Base-by-base conservation (phyloP, 176 grass and related monocot genomes). In the Areca catechu region DNA sequence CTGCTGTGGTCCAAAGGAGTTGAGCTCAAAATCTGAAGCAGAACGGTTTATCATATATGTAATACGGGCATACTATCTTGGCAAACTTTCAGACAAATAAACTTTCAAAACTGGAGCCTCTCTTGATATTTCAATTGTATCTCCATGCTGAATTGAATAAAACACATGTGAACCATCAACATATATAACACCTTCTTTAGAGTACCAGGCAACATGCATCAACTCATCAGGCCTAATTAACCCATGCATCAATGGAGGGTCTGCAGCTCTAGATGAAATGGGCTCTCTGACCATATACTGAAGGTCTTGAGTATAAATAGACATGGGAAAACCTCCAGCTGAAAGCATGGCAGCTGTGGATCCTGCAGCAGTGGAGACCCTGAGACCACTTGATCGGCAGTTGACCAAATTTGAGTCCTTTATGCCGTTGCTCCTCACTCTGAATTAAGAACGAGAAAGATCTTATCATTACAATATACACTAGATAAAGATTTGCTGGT, bases 221-320 rank as follows among this genome's bases (percentile, higher is more conserved):
- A 59, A 53, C 61, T 85, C 62, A 4, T 54, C 72, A 57, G 76
- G 71, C 71, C 85, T 88, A 59, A 97, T 51, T 61, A 90, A 82
- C 20, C 80, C 80, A 61, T 85, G 92, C 61, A 97, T 69, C 60
- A 85, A 64, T 55, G 74, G 71, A 52, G 54, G 68, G 50, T 88
- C 83, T 0, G 62, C 66, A 53, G 73, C 68, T 7, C 49, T 73
- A 47, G 80, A 77, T 3, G 58, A 74, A 59, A 97, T 90, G 18
- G 86, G 92, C 61, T 97, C 92, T 71, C 92, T 84, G 72, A 88
- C 85, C 80, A 97, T 97, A 66, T 88, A 97, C 37, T 97, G 92
- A 79, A 91, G 92, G 48, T 97, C 83, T 20, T 14, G 64, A 28
- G 74, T 82, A 66, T 62, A 77, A 60, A 90, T 71, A 53, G 83